Conservation (phyloP, 164 flowering plant species). For the Vitis labrusca region DNA sequence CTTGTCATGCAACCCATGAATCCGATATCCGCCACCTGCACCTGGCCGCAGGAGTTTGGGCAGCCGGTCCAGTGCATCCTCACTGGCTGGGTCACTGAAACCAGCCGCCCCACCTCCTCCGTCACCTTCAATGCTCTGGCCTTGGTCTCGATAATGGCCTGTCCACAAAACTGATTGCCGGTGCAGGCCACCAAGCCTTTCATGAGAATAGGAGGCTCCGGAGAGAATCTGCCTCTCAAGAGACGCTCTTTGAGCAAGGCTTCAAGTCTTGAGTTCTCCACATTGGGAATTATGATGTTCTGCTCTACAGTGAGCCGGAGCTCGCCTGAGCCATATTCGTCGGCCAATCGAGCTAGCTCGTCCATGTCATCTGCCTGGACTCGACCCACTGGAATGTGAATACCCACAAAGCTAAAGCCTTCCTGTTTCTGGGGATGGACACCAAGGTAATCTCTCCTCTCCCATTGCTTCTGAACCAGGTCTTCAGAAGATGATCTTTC, state of each 20-base stretch:
- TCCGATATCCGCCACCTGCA: constrained; percentile 95
- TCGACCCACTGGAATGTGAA: constrained; percentile 90
- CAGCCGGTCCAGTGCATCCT: constrained; percentile 99
- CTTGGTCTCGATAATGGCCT: constrained; percentile 95
- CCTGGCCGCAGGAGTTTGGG: constrained; percentile 89
- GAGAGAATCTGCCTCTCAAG: constrained; percentile 53
- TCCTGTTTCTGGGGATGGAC: constrained; percentile 89
- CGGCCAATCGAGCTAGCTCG: constrained; percentile 82
- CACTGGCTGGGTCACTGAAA: constrained; percentile 59
- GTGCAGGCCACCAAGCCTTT: constrained; percentile 91
- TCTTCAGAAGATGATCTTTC: constrained; percentile 77
- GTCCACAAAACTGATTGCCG: constrained; percentile 96
- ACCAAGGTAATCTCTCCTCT: constrained; percentile 81
- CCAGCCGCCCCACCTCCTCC: constrained; percentile 68
- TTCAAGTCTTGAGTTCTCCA: constrained; percentile 60
- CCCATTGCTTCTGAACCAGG: constrained; percentile 67
- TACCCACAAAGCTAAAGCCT: constrained; percentile 78
- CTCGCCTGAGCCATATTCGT: constrained; percentile 82
- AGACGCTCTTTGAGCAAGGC: constrained; percentile 73
- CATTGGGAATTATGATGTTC: constrained; percentile 85
- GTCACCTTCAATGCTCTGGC: constrained; percentile 85
- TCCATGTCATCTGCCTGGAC: constrained; percentile 91
- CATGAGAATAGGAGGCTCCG: constrained; percentile 79
- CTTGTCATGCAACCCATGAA: constrained; percentile 98
- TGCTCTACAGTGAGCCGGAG: constrained; percentile 95